Evolutionary conservation across 345 rosid genomes (phyloP).

Genomic region (Brassica rapa): DNA sequence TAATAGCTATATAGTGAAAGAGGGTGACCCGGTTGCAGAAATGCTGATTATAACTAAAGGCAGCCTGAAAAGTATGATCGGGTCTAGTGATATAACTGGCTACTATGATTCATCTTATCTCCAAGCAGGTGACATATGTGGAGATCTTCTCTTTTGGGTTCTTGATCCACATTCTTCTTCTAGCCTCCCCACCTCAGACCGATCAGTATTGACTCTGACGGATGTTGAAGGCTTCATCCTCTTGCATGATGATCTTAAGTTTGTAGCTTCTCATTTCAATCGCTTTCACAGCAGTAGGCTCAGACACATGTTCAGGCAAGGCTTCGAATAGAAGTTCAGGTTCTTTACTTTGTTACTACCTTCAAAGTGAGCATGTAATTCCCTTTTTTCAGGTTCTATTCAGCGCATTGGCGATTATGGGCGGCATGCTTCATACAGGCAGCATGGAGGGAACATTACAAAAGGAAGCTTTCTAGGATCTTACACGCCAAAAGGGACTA

Average conservation of each 20-base stretch:
- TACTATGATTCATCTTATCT: conserved; percentile 30
- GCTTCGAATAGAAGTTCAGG: background rate
- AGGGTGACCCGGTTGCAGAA: background rate
- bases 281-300: conserved; percentile 30
- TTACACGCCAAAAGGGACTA: background rate
- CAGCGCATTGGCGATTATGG: conserved; percentile 67
- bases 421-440: conserved; percentile 68
- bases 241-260: conserved; percentile 41
- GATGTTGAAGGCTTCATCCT: conserved; percentile 76
- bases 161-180: conserved; percentile 50
- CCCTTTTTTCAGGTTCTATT: conserved; percentile 47
- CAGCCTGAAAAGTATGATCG: background rate
- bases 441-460: conserved; percentile 60
- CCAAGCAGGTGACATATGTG: conserved; percentile 60
- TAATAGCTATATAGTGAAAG: background rate
- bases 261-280: conserved; percentile 56
- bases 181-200: conserved; percentile 51
- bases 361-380: background rate
- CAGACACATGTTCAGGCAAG: conserved; percentile 53
- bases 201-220: conserved; percentile 51
- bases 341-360: background rate
- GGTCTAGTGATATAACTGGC: background rate
- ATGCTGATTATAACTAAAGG: conserved; percentile 3
- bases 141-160: conserved; percentile 66
- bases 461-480: conserved; percentile 43